Evolutionary conservation across 148 eudicot species (phyloP), one percentile per base, ranked within the genome.

Genomic region (Vaccinium vitisidaea): DNA sequence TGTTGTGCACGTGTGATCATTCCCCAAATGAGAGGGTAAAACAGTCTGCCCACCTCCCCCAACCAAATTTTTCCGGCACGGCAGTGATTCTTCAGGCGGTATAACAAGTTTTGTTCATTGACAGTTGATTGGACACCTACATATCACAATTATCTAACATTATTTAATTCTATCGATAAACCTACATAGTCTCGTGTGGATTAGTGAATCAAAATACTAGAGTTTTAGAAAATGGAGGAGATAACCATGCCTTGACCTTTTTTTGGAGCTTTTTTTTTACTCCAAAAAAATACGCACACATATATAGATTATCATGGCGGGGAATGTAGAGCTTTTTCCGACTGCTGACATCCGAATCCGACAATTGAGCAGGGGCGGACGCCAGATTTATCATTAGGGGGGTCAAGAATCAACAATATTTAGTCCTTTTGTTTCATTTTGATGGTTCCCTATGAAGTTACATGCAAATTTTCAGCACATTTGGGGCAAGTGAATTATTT

Each of bases 271-370:
- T 30, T 30, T 30, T 56, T 14, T 70, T 55, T 2, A 6, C 13
- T 16, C 0, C 32, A 52, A 25, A 70, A 53, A 32, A 9, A 46
- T 54, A 30, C 30, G 1, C 30, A 30, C 30, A 1, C 30, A 30
- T 30, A 30, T 30, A 30, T 30, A 69, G 85, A 88, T 71, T 80
- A 32, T 87, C 78, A 30, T 82, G 90, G 36, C 82, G 87, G 30
- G 86, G 73, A 84, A 86, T 81, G 84, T 83, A 74, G 16, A 83
- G 89, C 86, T 85, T 88, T 83, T 84, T 88, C 49, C 85, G 82
- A 43, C 78, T 55, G 36, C 86, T 90, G 82, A 89, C 87, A 56
- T 71, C 90, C 1, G 88, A 82, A 77, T 89, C 89, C 16, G 95
- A 87, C 84, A 94, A 12, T 8, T 30, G 30, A 30, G 30, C 30